A percentile compares a stretch with the other conserved stretches of the same genome.
Evolutionary conservation across 805 yeast genomes (phyloP).

Genomic region (Zygosaccharomyces bailii): DNA sequence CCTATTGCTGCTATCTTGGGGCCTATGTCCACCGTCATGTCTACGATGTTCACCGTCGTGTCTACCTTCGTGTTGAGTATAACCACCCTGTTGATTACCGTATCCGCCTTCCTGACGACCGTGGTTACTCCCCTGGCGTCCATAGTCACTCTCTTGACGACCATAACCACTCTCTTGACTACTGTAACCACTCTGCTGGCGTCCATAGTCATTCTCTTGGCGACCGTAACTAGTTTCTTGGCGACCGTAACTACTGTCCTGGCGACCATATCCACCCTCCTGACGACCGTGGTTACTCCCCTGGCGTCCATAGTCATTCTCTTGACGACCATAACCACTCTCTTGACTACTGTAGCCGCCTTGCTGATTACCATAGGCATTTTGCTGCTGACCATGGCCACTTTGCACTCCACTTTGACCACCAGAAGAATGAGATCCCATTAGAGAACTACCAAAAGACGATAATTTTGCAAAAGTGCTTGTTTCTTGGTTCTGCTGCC

Average conservation of each 20-base stretch:
- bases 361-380: slow-evolving; percentile 4
- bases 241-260: slow-evolving; percentile 1
- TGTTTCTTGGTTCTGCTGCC: slow-evolving; percentile 5
- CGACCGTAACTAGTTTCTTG: background rate
- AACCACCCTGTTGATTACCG: slow-evolving; percentile 6
- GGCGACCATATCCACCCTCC: slow-evolving; percentile 3
- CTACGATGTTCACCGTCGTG: too few species aligned
- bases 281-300: too few species aligned
- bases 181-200: slow-evolving; percentile 4
- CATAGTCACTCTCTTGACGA: slow-evolving; percentile 1
- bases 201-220: slow-evolving; percentile 5
- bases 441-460: slow-evolving; percentile 13
- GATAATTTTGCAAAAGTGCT: slow-evolving; percentile 12
- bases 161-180: slow-evolving; percentile 3
- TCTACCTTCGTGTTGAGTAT: background rate
- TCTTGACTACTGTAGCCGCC: slow-evolving; percentile 6
- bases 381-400: slow-evolving; percentile 6
- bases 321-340: slow-evolving; percentile 2
- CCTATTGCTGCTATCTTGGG: background rate
- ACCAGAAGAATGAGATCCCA: slow-evolving; percentile 11
- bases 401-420: slow-evolving; percentile 11
- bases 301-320: background rate
- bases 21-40: slow-evolving; percentile 3
- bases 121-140: too few species aligned
- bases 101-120: too few species aligned